A percentile compares a stretch with the other conserved stretches of the same genome.
Conservation (phyloP, 1,284 basidiomycete genomes). For the Baeospora myosura region DNA sequence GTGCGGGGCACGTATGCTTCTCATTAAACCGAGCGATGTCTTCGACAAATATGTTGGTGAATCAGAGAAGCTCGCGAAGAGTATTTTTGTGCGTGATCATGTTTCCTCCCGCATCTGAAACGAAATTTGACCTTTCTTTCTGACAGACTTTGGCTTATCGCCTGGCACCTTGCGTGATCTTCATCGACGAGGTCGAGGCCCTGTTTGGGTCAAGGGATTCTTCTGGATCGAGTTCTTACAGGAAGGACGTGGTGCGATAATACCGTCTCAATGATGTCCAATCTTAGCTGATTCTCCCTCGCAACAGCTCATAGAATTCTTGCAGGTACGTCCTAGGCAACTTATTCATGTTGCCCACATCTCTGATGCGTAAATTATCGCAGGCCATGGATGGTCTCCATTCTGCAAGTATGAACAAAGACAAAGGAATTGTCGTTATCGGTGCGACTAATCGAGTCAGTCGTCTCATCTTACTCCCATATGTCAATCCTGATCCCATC, state of each 20-base stretch:
- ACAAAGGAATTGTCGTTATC: constrained; percentile 14
- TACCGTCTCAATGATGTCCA: background rate
- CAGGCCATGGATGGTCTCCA: constrained; percentile 17
- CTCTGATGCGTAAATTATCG: background rate
- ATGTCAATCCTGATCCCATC: background rate
- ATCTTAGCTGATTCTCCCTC: background rate
- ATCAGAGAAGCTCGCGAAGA: constrained; percentile 10
- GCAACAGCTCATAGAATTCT: background rate
- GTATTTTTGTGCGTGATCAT: constrained; percentile 10
- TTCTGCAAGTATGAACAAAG: constrained; percentile 12
- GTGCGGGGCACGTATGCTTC: constrained; percentile 12
- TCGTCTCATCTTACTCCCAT: constrained; percentile 1
- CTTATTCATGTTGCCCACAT: background rate
- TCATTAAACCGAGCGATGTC: constrained; percentile 12
- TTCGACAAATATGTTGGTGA: constrained; percentile 9
- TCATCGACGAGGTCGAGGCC: constrained; percentile 16
- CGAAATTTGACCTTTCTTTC: background rate
- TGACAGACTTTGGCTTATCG: constrained; percentile 12
- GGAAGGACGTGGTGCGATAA: background rate
- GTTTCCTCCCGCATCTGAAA: background rate
- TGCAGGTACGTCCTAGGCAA: background rate
- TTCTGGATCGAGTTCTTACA: background rate
- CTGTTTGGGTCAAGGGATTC: constrained; percentile 11
- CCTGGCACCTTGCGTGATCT: constrained; percentile 16
- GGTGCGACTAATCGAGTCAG: constrained; percentile 17